Evolutionary conservation across 352 stramenopile genomes (phyloP).

Genomic region (Thalassiosira mediterranea): DNA sequence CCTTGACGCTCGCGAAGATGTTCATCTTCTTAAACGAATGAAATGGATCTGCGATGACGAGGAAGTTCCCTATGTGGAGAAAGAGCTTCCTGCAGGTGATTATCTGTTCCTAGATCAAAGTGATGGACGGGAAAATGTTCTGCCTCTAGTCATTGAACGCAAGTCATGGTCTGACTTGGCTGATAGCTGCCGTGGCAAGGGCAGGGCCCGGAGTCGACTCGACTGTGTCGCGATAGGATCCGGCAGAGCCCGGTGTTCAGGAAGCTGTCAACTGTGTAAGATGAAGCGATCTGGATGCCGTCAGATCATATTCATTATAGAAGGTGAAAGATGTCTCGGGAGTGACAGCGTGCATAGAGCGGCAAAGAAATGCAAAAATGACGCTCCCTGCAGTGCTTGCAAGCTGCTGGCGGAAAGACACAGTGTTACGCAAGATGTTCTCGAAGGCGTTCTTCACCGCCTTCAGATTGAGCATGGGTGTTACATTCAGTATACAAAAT

Average conservation of each 20-base stretch:
- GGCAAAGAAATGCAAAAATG: constrained; percentile 48
- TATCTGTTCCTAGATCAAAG: constrained; percentile 61
- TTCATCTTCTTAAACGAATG: constrained; percentile 50
- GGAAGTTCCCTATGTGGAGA: constrained; percentile 42
- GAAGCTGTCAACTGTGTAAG: constrained; percentile 61
- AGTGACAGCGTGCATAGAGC: constrained; percentile 33
- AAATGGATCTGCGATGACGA: constrained; percentile 45
- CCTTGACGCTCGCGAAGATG: constrained; percentile 60
- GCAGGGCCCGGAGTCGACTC: constrained; percentile 43
- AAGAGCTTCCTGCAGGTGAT: constrained; percentile 66
- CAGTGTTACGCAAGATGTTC: constrained; percentile 47
- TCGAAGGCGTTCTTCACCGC: constrained; percentile 51
- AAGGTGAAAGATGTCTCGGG: constrained; percentile 57
- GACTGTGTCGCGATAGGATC: constrained; percentile 57
- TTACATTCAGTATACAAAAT: constrained; percentile 56
- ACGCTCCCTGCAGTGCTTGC: constrained; percentile 48
- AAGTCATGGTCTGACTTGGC: constrained; percentile 71
- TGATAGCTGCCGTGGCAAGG: constrained; percentile 53
- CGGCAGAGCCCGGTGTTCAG: constrained; percentile 22
- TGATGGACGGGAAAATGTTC: constrained; percentile 31
- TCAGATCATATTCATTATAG: constrained; percentile 72
- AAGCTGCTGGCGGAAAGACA: constrained; percentile 52
- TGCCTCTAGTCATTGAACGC: constrained; percentile 58
- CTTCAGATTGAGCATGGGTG: constrained; percentile 62
- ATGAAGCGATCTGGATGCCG: constrained; percentile 64